A percentile compares a stretch with the other conserved stretches of the same genome.
phyloP scores from a whole-genome alignment of 2,329 filamentous ascomycete genomes.

The Calonectria pteridis region DNA sequence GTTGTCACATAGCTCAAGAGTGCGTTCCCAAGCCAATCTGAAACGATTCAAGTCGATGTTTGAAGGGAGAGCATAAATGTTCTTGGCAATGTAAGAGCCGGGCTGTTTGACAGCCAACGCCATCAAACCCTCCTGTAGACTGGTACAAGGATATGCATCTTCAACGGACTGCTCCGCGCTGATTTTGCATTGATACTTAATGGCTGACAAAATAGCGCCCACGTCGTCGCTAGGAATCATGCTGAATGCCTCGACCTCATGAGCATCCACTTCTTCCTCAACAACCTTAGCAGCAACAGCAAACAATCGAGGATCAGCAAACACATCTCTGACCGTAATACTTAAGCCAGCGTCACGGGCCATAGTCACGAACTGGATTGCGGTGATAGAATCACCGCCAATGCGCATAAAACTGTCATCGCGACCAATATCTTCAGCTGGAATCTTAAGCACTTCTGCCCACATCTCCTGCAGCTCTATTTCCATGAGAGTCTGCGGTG shows the following conservation, averaged over 20 bases:
- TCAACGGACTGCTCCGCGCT: background rate
- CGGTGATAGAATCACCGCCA: constrained; percentile 21
- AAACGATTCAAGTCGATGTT: background rate
- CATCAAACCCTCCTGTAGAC: constrained; percentile 5
- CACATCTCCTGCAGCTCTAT: constrained; percentile 48
- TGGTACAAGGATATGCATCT: constrained; percentile 7
- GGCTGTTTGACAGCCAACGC: constrained; percentile 1
- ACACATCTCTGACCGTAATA: constrained; percentile 10
- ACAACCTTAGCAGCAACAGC: background rate
- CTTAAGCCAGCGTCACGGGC: background rate
- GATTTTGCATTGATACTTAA: background rate
- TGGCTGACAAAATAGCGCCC: background rate
- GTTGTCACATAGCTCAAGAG: background rate
- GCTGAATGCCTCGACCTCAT: background rate
- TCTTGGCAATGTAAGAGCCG: constrained; percentile 1
- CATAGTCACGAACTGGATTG: constrained; percentile 41
- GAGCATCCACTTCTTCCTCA: background rate
- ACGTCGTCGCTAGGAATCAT: background rate
- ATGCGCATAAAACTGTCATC: constrained; percentile 10
- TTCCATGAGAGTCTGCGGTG: constrained; percentile 7
- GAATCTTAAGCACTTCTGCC: constrained; percentile 43
- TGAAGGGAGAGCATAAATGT: background rate
- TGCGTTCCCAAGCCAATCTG: background rate
- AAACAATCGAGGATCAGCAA: constrained; percentile 7
- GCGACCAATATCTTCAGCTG: constrained; percentile 40